Evolutionary conservation across 306 rosid genomes (phyloP).

Genomic region (Arachis hypogaea): DNA sequence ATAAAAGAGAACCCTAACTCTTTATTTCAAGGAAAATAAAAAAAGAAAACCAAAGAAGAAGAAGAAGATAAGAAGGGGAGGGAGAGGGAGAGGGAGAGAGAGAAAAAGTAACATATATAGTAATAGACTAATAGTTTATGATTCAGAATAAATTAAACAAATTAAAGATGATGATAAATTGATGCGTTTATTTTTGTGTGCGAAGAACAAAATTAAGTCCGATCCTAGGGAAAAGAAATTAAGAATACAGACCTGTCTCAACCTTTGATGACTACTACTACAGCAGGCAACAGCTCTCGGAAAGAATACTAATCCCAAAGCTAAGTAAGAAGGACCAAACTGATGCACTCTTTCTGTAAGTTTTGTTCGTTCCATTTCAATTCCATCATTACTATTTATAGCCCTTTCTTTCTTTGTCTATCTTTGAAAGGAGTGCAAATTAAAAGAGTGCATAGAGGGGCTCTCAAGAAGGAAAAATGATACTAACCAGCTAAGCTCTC

Average conservation of each 20-base stretch:
- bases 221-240: background rate
- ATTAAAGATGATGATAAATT: constrained; percentile 5
- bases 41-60: no score
- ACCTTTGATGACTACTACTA: constrained; percentile 45
- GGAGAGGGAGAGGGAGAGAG: no score
- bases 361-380: constrained; percentile 46
- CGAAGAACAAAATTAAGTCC: no score
- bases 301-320: constrained; percentile 63
- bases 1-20: background rate
- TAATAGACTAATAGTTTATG: no score
- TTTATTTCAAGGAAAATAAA: background rate
- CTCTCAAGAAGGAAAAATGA: constrained; percentile 10
- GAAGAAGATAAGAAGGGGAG: no score
- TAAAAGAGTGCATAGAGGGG: constrained; percentile 37
- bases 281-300: constrained; percentile 51
- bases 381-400: constrained; percentile 47
- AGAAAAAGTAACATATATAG: no score
- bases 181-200: background rate
- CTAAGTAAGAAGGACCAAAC: constrained; percentile 35
- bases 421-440: constrained; percentile 28
- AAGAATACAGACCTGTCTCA: constrained; percentile 47
- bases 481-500: constrained; percentile 36
- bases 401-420: constrained; percentile 59
- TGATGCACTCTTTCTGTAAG: constrained; percentile 28
- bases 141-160: no score